Conservation (phyloP, 2,329 filamentous ascomycete species). For the Rhinocladiella mackenziei region DNA sequence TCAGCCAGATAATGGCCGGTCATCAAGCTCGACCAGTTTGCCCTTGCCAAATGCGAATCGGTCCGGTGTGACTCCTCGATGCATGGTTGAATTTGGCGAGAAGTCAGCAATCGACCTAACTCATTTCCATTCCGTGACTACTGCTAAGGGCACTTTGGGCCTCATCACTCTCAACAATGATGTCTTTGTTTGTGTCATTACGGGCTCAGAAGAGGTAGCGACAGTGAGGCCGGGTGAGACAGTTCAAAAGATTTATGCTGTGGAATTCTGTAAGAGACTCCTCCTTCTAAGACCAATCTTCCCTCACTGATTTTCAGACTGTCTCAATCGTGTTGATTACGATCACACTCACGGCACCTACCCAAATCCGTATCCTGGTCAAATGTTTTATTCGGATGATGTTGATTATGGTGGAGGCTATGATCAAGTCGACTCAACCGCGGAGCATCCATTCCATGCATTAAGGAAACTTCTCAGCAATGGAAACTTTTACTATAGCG, state of each 20-base stretch:
- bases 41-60: constrained; percentile 22
- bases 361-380: constrained; percentile 52
- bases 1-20: constrained; percentile 50
- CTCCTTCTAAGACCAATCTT: not conserved
- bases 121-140: constrained; percentile 73
- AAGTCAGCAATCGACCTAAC: constrained; percentile 62
- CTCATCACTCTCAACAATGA: constrained; percentile 78
- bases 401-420: constrained; percentile 41
- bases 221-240: constrained; percentile 82
- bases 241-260: constrained; percentile 77
- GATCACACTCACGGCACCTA: constrained; percentile 64
- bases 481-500: constrained; percentile 95
- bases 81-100: constrained; percentile 82
- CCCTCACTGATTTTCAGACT: constrained; percentile 54
- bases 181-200: constrained; percentile 88
- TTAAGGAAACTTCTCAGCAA: constrained; percentile 88
- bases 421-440: constrained; percentile 63
- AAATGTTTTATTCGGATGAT: constrained; percentile 53
- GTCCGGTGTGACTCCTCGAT: constrained; percentile 48
- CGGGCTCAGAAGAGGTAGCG: constrained; percentile 71
- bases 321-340: constrained; percentile 79
- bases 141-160: constrained; percentile 80
- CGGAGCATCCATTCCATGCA: constrained; percentile 86
- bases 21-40: constrained; percentile 38
- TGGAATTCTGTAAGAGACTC: constrained; percentile 64